Evolutionary conservation across 2,329 filamentous ascomycete species (phyloP), one percentile per base, ranked within the genome.

Genomic region (Penicillium sp.): DNA sequence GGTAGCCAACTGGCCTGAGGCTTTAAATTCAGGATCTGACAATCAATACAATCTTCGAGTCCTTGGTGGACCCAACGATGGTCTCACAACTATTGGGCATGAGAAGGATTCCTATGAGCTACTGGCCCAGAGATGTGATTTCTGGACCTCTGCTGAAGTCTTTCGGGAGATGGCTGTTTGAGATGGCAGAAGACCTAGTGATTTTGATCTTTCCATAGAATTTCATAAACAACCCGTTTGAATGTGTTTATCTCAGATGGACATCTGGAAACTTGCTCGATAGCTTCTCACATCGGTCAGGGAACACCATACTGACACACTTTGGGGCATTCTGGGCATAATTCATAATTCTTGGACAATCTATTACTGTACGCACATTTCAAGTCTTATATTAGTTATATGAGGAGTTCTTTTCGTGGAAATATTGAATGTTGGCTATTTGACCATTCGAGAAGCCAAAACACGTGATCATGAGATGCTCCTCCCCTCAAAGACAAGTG

Each of bases 121-220:
- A 22, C 50, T 62, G 31, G 15, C 17, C 1, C 39, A 54, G 17
- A 57, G 57, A 31, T 62, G 60, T 25, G 50, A 39, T 37, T 62
- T 62, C 28, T 60, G 57, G 60, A 60, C 38, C 22, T 60, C 60
- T 6, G 37, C 52, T 5, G 54, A 57, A 2, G 31, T 62, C 2
- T 51, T 59, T 41, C 17, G 22, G 34, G 37, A 59, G 17, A 57
- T 59, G 34, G 50, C 35, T 12, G 51, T 55, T 5, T 62, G 34
- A 57, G 37, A n/a, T n/a, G 22, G n/a, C 4, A 15, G 25, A 45
- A n/a, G 20, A 28, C 22, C 39, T 2, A 20, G 17, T 5, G 4
- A 42, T 42, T 20, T 45, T 28, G 1, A 25, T 45, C 31, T 31
- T 31, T 31, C 31, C 1, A 31, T 31, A 31, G 6, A 31, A 31